These are phyloP conservation scores for Cercospora sp. DNA, from an alignment of 2,329 filamentous ascomycete genomes.

Conservation along the genomic window DNA sequence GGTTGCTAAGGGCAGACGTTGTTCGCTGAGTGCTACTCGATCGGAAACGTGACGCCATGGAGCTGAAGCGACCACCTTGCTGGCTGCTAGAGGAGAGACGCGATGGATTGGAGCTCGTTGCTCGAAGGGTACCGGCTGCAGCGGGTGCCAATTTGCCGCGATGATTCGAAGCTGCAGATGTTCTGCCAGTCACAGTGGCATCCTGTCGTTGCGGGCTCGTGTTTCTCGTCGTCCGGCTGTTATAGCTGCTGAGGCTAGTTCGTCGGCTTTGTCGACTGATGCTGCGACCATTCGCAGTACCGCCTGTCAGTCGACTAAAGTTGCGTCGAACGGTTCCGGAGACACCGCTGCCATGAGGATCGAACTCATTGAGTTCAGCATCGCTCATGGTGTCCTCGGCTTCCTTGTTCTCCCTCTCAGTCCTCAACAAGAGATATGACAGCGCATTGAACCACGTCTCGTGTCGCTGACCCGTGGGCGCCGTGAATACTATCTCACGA, in stretches of 20 bases:
- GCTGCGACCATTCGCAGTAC: conserved; percentile 52
- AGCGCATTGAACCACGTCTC: conserved; percentile 99
- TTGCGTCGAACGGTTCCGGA: conserved; percentile 47
- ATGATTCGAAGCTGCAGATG: conserved; percentile 15
- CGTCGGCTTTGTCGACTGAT: conserved; percentile 35
- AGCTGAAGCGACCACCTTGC: conserved; percentile 44
- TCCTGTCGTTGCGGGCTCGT: conserved; percentile 56
- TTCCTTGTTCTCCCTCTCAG: conserved; percentile 48
- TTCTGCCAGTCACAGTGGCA: conserved; percentile 18
- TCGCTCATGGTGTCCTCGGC: conserved; percentile 59
- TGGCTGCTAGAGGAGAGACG: conserved; percentile 32
- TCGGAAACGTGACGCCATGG: conserved; percentile 30
- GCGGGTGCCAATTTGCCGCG: conserved; percentile 1
- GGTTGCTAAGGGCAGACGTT: conserved; percentile 23
- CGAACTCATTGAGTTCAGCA: conserved; percentile 74
- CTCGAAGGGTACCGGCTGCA: conserved; percentile 10
- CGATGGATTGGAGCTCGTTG: conserved; percentile 19
- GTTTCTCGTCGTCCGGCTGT: conserved; percentile 61
- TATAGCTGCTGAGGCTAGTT: conserved; percentile 43
- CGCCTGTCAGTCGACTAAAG: conserved; percentile 54
- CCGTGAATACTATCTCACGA: conserved; percentile 88
- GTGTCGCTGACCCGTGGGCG: conserved; percentile 87
- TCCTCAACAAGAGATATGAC: conserved; percentile 85
- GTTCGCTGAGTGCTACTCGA: conserved; percentile 28
- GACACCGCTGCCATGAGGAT: conserved; percentile 53